A percentile compares a stretch with the other conserved stretches of the same genome.
Evolutionary conservation across 1,284 basidiomycete species (phyloP).

Genomic region (Leccinum cinnamomeum): DNA sequence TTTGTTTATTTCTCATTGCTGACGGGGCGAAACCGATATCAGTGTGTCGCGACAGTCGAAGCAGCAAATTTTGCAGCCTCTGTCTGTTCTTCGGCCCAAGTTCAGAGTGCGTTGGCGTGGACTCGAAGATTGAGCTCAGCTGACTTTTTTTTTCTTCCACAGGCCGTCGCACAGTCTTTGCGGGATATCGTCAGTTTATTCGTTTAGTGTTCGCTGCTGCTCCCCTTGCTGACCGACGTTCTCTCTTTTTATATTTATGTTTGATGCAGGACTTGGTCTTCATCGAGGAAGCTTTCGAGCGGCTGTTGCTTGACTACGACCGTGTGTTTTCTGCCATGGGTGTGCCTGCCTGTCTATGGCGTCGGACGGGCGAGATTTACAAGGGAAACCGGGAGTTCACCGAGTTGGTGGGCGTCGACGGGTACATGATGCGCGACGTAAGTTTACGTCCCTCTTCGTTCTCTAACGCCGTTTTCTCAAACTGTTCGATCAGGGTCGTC

Average conservation of each 20-base stretch:
- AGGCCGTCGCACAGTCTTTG: not conserved
- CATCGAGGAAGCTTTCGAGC: constrained; percentile 96
- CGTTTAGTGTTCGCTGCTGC: not conserved
- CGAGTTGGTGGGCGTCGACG: constrained; percentile 82
- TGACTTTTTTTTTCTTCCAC: not conserved
- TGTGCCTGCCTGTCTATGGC: constrained; percentile 96
- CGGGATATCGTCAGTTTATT: not conserved
- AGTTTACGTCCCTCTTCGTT: constrained; percentile 29
- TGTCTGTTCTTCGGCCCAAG: constrained; percentile 47
- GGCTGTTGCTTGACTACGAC: constrained; percentile 93
- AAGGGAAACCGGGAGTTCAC: constrained; percentile 96
- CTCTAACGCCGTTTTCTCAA: not conserved
- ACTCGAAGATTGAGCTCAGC: not conserved
- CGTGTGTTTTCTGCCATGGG: constrained; percentile 95
- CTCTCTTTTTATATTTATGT: not conserved
- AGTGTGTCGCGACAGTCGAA: constrained; percentile 89
- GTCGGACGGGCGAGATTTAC: constrained; percentile 97
- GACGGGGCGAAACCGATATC: not conserved
- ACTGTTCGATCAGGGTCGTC: constrained; percentile 57
- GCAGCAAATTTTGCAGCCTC: constrained; percentile 84
- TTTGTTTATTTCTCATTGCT: not conserved
- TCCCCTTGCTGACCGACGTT: not conserved
- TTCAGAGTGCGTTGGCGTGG: not conserved
- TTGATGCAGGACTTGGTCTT: constrained; percentile 83
- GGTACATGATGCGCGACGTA: constrained; percentile 78